Evolutionary conservation across 2,329 filamentous ascomycete species (phyloP).

Genomic region (Aspergillus sergii): DNA sequence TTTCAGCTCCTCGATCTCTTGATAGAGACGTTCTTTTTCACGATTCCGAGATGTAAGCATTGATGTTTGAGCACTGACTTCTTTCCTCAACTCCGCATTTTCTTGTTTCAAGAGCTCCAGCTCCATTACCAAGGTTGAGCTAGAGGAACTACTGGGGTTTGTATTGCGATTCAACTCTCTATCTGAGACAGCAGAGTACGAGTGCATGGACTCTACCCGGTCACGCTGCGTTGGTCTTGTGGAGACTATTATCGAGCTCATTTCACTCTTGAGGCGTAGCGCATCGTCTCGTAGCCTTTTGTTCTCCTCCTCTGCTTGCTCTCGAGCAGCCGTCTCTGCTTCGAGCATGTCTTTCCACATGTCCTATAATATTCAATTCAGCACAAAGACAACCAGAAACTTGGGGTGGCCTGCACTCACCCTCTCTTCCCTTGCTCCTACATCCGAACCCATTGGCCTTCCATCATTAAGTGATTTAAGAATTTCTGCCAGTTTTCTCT

Average conservation of each 20-base stretch:
- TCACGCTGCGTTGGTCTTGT: constrained; percentile 36
- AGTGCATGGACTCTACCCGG: constrained; percentile 40
- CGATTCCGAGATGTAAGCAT: constrained; percentile 96
- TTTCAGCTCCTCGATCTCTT: constrained; percentile 96
- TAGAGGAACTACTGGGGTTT: constrained; percentile 60
- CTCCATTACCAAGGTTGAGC: constrained; percentile 77
- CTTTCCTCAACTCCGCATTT: constrained; percentile 86
- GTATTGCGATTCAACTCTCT: constrained; percentile 40
- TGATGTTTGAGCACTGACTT: constrained; percentile 92
- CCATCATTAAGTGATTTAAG: constrained; percentile 66
- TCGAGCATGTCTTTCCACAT: constrained; percentile 96
- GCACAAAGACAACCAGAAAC: background rate
- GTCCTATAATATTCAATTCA: constrained; percentile 54
- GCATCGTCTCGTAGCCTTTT: constrained; percentile 81
- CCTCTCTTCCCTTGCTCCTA: constrained; percentile 53
- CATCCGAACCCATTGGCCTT: constrained; percentile 50
- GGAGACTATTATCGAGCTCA: constrained; percentile 31
- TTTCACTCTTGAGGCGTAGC: constrained; percentile 63
- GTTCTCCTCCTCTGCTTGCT: constrained; percentile 89
- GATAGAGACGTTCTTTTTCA: constrained; percentile 91
- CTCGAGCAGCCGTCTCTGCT: constrained; percentile 83
- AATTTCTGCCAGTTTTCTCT: constrained; percentile 80
- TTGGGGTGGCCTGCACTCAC: constrained; percentile 30
- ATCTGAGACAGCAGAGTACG: constrained; percentile 41
- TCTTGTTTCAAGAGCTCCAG: constrained; percentile 83